These are phyloP conservation scores for Aureobasidium musti DNA, from an alignment of 2,329 filamentous ascomycete species.

Conservation along the genomic window DNA sequence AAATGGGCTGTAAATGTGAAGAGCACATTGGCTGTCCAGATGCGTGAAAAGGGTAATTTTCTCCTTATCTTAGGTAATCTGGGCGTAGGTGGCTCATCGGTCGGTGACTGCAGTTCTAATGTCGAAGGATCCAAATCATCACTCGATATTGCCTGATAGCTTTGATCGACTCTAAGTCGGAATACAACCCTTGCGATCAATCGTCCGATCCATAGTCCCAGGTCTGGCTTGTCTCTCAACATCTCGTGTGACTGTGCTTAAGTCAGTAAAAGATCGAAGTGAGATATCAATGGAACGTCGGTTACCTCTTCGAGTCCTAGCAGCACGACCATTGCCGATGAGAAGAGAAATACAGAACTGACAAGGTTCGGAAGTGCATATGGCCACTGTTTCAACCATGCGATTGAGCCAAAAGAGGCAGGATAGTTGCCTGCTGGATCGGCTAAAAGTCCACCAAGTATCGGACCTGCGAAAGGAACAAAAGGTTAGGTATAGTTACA, in stretches of 20 bases:
- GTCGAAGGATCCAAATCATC: constrained; percentile 31
- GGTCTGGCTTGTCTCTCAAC: constrained; percentile 46
- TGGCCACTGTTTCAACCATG: constrained; percentile 66
- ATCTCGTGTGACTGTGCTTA: constrained; percentile 44
- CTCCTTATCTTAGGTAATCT: constrained; percentile 33
- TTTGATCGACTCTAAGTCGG: constrained; percentile 35
- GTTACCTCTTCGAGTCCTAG: constrained; percentile 64
- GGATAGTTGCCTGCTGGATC: constrained; percentile 66
- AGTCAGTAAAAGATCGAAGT: constrained; percentile 9
- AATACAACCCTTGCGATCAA: constrained; percentile 44
- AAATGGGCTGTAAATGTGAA: constrained; percentile 49
- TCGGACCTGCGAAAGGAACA: constrained; percentile 38
- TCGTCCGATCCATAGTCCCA: constrained; percentile 44
- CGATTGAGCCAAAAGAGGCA: constrained; percentile 59
- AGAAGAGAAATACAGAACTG: constrained; percentile 61
- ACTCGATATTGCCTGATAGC: constrained; percentile 38
- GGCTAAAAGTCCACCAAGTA: constrained; percentile 67
- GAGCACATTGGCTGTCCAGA: constrained; percentile 52
- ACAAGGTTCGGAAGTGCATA: constrained; percentile 70
- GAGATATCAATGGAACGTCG: not conserved
- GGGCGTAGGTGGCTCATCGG: constrained; percentile 33
- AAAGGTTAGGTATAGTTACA: not conserved
- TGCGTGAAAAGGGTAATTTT: constrained; percentile 50
- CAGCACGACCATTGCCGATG: constrained; percentile 58
- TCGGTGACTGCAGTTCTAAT: constrained; percentile 39